A percentile compares a stretch with the other conserved stretches of the same genome.
phyloP scores from a whole-genome alignment of 148 eudicot genomes.

The Chenopodium album region DNA sequence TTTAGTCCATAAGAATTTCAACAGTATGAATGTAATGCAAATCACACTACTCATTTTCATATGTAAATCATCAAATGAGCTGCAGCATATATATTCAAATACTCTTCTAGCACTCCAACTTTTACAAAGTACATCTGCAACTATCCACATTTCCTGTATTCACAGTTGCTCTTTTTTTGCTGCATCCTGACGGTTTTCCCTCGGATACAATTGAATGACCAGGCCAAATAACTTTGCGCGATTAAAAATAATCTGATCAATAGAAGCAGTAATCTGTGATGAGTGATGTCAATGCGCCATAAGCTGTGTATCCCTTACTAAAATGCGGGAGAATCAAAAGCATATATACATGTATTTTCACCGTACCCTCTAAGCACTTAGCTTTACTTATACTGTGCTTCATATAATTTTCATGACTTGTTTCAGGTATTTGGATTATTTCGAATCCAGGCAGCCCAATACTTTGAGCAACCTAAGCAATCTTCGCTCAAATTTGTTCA shows the following conservation, averaged over 20 bases:
- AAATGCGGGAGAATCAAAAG: conserved; percentile 21
- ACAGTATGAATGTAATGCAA: background rate
- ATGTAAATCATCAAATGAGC: background rate
- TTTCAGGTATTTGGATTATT: background rate
- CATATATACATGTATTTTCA: background rate
- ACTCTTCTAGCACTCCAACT: background rate
- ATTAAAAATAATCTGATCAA: background rate
- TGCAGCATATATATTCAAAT: background rate
- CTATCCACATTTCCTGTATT: background rate
- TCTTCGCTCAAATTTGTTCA: conserved; percentile 43
- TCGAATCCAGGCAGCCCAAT: conserved; percentile 61
- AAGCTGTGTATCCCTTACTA: conserved; percentile 19
- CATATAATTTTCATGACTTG: background rate
- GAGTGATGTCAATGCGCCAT: background rate
- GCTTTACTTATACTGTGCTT: background rate
- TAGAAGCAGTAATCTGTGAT: background rate
- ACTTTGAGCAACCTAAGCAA: conserved; percentile 55
- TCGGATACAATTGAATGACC: background rate
- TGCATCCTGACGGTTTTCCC: background rate
- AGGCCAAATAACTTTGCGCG: background rate
- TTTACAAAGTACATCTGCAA: background rate
- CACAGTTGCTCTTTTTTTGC: background rate
- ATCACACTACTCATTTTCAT: background rate
- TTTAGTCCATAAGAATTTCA: background rate
- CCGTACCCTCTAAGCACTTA: background rate